phyloP scores from a whole-genome alignment of 1,284 basidiomycete species.

The Pseudozyma tsukubaensis region DNA sequence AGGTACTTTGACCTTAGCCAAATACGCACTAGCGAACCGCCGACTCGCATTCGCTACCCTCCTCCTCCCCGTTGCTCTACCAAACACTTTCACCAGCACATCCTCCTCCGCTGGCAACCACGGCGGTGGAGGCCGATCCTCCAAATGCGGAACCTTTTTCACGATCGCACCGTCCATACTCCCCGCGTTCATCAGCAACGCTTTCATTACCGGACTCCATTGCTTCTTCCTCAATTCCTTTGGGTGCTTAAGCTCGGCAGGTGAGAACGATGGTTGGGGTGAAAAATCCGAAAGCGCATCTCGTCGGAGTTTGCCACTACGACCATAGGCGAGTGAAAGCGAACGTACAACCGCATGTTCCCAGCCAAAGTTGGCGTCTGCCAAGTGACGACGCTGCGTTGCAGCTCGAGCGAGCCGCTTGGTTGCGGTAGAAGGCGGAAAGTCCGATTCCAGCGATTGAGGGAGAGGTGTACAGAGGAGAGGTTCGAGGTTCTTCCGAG shows the following conservation, averaged over 20 bases:
- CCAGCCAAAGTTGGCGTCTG: conserved; percentile 47
- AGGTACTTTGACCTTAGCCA: conserved; percentile 30
- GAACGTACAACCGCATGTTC: conserved; percentile 32
- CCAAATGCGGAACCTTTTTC: conserved; percentile 12
- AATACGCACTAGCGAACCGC: conserved; percentile 15
- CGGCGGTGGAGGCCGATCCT: conserved; percentile 28
- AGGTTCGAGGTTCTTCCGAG: conserved; percentile 38
- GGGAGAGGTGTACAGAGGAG: conserved; percentile 10
- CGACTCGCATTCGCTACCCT: conserved; percentile 19
- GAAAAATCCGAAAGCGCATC: conserved; percentile 30
- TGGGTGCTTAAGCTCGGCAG: neutral
- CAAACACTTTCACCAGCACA: conserved; percentile 21
- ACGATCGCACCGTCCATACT: conserved; percentile 33
- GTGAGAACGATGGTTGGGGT: neutral
- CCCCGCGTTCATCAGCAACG: conserved; percentile 11
- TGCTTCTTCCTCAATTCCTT: conserved; percentile 6
- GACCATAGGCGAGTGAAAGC: conserved; percentile 32
- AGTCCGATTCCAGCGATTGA: neutral
- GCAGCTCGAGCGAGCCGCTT: conserved; percentile 20
- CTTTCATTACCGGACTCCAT: conserved; percentile 7
- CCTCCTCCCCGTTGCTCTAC: conserved; percentile 10
- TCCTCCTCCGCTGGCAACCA: conserved; percentile 31
- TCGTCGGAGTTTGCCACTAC: conserved; percentile 30
- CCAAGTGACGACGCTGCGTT: conserved; percentile 36
- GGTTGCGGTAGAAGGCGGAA: conserved; percentile 7